phyloP scores from a whole-genome alignment of 306 rosid species.

The Cucurbita maxima region DNA sequence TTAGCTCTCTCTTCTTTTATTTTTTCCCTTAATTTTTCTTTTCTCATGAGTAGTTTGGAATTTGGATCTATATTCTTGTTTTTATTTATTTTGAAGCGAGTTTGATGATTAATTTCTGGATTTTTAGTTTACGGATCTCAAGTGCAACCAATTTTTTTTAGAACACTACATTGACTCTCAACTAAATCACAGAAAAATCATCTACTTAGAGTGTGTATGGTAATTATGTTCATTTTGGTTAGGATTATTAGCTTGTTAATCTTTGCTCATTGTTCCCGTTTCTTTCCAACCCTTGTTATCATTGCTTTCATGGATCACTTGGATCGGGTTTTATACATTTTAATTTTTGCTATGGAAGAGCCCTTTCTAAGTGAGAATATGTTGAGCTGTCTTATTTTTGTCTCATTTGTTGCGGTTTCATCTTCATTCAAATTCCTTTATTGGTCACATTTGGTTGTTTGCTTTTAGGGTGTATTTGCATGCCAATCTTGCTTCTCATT shows the following conservation, averaged over 20 bases:
- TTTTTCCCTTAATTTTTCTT: background rate
- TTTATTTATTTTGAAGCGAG: background rate
- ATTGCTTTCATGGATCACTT: background rate
- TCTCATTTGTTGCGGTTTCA: background rate
- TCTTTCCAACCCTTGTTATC: background rate
- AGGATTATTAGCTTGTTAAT: background rate
- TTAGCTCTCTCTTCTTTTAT: conserved; percentile 12
- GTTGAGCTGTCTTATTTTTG: background rate
- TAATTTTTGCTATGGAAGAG: background rate
- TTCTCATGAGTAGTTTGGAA: background rate
- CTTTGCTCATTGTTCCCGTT: background rate
- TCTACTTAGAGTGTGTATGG: background rate
- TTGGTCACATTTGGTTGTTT: background rate
- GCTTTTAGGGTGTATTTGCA: background rate
- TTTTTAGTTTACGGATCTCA: background rate
- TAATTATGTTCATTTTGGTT: background rate
- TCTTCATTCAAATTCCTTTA: background rate
- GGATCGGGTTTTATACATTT: background rate
- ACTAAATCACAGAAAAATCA: background rate
- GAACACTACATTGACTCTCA: background rate
- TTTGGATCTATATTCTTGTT: background rate
- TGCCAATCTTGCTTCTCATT: background rate
- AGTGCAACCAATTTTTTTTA: background rate
- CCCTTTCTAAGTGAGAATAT: background rate
- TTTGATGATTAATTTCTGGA: background rate